A percentile compares a stretch with the other conserved stretches of the same genome.
These are phyloP conservation scores for Trichoderma hamatum DNA, from an alignment of 2,329 filamentous ascomycete species.

Conservation along the genomic window DNA sequence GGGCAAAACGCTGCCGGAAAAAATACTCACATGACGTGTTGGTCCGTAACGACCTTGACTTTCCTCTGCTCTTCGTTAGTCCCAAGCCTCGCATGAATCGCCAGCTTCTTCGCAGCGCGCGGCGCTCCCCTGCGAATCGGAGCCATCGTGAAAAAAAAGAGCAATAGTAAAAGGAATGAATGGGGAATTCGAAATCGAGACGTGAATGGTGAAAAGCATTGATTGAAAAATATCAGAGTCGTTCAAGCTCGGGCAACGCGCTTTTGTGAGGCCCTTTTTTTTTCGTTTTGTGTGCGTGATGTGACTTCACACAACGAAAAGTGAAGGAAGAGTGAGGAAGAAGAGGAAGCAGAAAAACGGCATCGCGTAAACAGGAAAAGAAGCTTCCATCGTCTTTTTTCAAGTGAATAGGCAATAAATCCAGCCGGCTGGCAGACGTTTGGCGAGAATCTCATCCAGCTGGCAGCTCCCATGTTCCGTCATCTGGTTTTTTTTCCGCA, in stretches of 20 bases:
- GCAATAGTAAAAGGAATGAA: neutral
- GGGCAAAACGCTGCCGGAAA: neutral
- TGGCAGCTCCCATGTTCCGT: slow-evolving; percentile 11
- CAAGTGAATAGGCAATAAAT: neutral
- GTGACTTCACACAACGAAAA: neutral
- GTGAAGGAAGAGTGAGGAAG: neutral
- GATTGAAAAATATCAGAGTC: neutral
- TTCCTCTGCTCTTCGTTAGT: slow-evolving; percentile 67
- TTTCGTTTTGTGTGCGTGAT: neutral
- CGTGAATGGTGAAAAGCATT: neutral
- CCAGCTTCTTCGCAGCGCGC: slow-evolving; percentile 27
- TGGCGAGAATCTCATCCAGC: slow-evolving; percentile 11
- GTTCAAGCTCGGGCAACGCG: neutral
- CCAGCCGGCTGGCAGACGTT: slow-evolving; percentile 22
- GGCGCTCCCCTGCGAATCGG: slow-evolving; percentile 28
- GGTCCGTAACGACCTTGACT: slow-evolving; percentile 91
- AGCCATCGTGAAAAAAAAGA: slow-evolving; percentile 4
- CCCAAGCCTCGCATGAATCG: slow-evolving; percentile 23
- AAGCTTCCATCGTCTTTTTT: neutral
- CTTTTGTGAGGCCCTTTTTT: neutral
- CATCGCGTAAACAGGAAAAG: slow-evolving; percentile 8
- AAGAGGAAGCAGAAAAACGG: neutral
- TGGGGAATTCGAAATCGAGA: neutral
- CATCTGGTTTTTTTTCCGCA: slow-evolving; percentile 1
- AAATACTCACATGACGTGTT: slow-evolving; percentile 75